Evolutionary conservation across 805 yeast species (phyloP).

Genomic region (Ogataea dorogensis): DNA sequence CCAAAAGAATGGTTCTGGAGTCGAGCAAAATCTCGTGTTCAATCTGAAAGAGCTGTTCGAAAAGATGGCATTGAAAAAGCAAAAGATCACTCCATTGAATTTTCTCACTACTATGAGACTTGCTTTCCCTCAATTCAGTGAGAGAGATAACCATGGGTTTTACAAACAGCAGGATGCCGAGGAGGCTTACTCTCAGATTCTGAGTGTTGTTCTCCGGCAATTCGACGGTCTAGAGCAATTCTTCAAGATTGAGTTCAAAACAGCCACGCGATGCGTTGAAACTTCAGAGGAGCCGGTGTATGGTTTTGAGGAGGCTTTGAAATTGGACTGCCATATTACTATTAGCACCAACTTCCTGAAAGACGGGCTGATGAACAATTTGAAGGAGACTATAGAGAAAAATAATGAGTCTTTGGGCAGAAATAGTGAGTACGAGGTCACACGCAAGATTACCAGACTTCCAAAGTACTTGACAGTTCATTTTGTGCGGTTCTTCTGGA

Average conservation of each 20-base stretch:
- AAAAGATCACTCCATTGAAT: slow-evolving; percentile 60
- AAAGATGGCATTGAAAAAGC: slow-evolving; percentile 42
- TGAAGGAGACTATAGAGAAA: slow-evolving; percentile 77
- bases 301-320: slow-evolving; percentile 58
- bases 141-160: slow-evolving; percentile 64
- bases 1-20: slow-evolving; percentile 21
- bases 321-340: slow-evolving; percentile 86
- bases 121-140: slow-evolving; percentile 86
- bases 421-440: slow-evolving; percentile 67
- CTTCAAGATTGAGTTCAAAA: slow-evolving; percentile 65
- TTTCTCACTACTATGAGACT: slow-evolving; percentile 65
- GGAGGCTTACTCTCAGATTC: slow-evolving; percentile 83
- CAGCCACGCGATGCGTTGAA: slow-evolving; percentile 59
- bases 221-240: slow-evolving; percentile 53
- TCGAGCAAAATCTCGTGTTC: slow-evolving; percentile 29
- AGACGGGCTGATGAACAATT: slow-evolving; percentile 75
- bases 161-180: slow-evolving; percentile 98
- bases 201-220: slow-evolving; percentile 48
- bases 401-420: slow-evolving; percentile 65
- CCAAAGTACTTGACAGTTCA: slow-evolving; percentile 90
- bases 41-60: slow-evolving; percentile 43
- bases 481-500: slow-evolving; percentile 95
- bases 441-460: slow-evolving; percentile 62
- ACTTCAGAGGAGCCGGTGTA: slow-evolving; percentile 43
- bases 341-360: slow-evolving; percentile 82